Evolutionary conservation across 345 rosid species (phyloP), one percentile per base, ranked within the genome.

Genomic region (Eucalyptus grandis): DNA sequence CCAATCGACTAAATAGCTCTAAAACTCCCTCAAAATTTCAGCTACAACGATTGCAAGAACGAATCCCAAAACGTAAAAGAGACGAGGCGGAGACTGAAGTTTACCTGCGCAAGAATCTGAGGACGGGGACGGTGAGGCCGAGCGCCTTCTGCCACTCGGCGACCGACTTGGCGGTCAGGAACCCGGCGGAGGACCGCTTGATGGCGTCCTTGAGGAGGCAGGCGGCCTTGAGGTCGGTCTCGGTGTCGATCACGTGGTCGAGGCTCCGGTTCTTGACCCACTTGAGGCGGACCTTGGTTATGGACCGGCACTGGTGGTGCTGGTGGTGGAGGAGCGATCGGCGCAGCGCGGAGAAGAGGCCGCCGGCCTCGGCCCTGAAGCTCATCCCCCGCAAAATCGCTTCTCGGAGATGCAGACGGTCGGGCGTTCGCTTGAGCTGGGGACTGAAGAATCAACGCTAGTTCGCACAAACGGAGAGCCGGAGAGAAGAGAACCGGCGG

Each of bases 191-290:
- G 50, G 98, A 97, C 49, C 99, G 95, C 83, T 97, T 96, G 47
- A 98, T 96, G 44, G 99, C 99, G 91, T 98, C 99, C 88, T 98
- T 97, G 88, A 98, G 95, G 47, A 96, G 95, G 88, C 94, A 96
- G 91, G 99, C 98, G 27, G 99, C 98, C 90, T 96, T 96, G 91
- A 96, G 97, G 91, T 98, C 99, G 44, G 99, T 96, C 86, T 97
- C 99, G 46, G 86, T 92, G 86, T 98, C 99, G 90, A 96, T 98
- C 50, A 98, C 89, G 94, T 96, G 96, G 90, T 97, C 99, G 5
- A 95, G 89, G 91, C 97, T 91, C 86, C 95, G 95, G 91, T 96
- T 97, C 89, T 96, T 97, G 34, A 97, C 99, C 99, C 99, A 97
- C 91, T 98, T 97, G 50, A 98, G 92, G 91, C 99, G 95, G 89